Evolutionary conservation across 2,329 filamentous ascomycete genomes (phyloP).

Genomic region (Clonostachys chloroleuca): DNA sequence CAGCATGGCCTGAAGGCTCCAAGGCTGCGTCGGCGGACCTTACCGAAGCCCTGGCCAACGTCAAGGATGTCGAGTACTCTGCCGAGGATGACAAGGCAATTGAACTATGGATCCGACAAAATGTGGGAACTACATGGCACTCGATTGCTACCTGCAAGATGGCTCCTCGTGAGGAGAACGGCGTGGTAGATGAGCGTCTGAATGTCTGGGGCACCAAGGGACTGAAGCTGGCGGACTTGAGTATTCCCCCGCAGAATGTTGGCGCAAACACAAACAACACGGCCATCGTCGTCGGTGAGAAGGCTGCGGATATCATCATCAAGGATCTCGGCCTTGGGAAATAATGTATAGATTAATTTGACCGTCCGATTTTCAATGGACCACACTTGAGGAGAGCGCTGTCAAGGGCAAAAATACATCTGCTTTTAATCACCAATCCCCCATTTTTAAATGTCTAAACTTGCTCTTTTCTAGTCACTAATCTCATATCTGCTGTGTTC

Average conservation of each 20-base stretch:
- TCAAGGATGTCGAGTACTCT: slow-evolving; percentile 29
- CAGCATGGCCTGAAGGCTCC: slow-evolving; percentile 31
- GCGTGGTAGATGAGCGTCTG: slow-evolving; percentile 30
- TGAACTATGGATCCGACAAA: slow-evolving; percentile 29
- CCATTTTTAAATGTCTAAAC: too few relatives aligned
- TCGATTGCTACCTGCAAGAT: slow-evolving; percentile 22
- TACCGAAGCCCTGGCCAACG: slow-evolving; percentile 16
- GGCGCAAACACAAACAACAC: slow-evolving; percentile 41
- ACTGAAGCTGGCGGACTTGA: slow-evolving; percentile 27
- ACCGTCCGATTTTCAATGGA: too few relatives aligned
- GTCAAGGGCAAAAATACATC: too few relatives aligned
- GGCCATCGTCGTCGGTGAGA: slow-evolving; percentile 42
- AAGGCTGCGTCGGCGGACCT: slow-evolving; percentile 30
- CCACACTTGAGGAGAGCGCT: too few relatives aligned
- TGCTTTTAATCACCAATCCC: too few relatives aligned
- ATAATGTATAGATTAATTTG: too few relatives aligned
- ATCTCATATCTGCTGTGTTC: slow-evolving; percentile 15
- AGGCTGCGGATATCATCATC: slow-evolving; percentile 30
- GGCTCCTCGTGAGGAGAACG: slow-evolving; percentile 23
- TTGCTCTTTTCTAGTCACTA: slow-evolving; percentile 7
- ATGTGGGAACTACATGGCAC: slow-evolving; percentile 33
- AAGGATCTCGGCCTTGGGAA: slow-evolving; percentile 17
- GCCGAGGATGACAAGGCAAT: slow-evolving; percentile 40
- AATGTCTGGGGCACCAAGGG: slow-evolving; percentile 30
- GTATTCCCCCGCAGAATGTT: slow-evolving; percentile 27